A percentile compares a stretch with the other conserved stretches of the same genome.
Conservation (phyloP, 192 early-diverging fungal genomes). For the Coemansia sp. region DNA sequence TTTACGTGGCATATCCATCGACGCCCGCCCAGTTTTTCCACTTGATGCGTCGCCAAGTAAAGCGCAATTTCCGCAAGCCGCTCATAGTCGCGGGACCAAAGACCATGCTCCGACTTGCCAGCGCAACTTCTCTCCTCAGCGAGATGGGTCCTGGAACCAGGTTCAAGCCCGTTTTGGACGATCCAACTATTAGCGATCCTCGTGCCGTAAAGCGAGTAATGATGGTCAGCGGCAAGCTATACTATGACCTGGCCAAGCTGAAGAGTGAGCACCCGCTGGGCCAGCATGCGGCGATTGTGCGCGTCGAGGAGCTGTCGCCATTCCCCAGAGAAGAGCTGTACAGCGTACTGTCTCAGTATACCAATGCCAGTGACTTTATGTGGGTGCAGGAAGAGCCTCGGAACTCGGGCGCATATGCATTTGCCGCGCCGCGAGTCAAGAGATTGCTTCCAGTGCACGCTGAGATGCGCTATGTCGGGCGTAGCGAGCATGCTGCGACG, state of each 20-base stretch:
- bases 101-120: conserved; percentile 65
- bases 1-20: conserved; percentile 89
- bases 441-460: conserved; percentile 63
- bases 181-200: conserved; percentile 56
- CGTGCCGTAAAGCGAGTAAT: conserved; percentile 61
- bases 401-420: conserved; percentile 89
- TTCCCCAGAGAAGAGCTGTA: conserved; percentile 77
- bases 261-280: conserved; percentile 65
- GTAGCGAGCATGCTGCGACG: conserved; percentile 69
- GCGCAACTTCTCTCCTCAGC: conserved; percentile 66
- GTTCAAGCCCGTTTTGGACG: conserved; percentile 81
- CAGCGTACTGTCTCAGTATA: conserved; percentile 64
- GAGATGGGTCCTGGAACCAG: conserved; percentile 88
- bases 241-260: conserved; percentile 86
- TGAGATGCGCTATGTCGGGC: conserved; percentile 71
- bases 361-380: conserved; percentile 67
- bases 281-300: conserved; percentile 76
- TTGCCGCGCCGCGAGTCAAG: conserved; percentile 79
- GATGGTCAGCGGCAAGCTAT: conserved; percentile 88
- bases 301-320: conserved; percentile 91
- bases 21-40: conserved; percentile 98
- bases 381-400: conserved; percentile 93
- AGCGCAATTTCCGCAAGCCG: conserved; percentile 89
- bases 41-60: conserved; percentile 86
- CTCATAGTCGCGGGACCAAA: conserved; percentile 83